phyloP scores from a whole-genome alignment of 2,329 filamentous ascomycete genomes.

The Penicillium sp. region DNA sequence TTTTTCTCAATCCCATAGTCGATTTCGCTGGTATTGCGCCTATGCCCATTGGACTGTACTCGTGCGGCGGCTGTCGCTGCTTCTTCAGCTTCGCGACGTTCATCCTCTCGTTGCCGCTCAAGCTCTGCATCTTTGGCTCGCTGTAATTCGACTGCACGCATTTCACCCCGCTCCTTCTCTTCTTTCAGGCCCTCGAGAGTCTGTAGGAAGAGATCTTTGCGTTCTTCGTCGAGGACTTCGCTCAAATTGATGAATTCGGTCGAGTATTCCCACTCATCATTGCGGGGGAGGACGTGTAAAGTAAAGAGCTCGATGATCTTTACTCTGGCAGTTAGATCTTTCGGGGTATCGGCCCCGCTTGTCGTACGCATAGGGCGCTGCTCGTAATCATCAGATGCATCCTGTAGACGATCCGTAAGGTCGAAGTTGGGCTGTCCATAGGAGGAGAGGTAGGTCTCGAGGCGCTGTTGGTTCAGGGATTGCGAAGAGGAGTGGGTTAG shows the following conservation, averaged over 20 bases:
- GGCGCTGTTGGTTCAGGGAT: slow-evolving; percentile 69
- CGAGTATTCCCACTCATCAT: slow-evolving; percentile 93
- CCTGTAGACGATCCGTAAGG: slow-evolving; percentile 54
- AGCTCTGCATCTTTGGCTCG: slow-evolving; percentile 52
- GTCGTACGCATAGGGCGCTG: slow-evolving; percentile 32
- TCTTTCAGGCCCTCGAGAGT: slow-evolving; percentile 76
- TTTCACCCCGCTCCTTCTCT: slow-evolving; percentile 66
- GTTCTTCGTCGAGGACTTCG: slow-evolving; percentile 82
- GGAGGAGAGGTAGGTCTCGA: slow-evolving; percentile 81
- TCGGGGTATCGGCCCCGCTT: slow-evolving; percentile 68
- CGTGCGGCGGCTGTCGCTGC: slow-evolving; percentile 36
- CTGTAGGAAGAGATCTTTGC: slow-evolving; percentile 77
- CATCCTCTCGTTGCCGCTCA: slow-evolving; percentile 41
- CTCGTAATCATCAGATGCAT: slow-evolving; percentile 25
- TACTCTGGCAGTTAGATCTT: slow-evolving; percentile 72
- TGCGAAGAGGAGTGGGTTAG: slow-evolving; percentile 84
- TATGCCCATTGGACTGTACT: slow-evolving; percentile 29
- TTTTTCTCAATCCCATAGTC: slow-evolving; percentile 61
- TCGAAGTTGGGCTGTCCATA: slow-evolving; percentile 65
- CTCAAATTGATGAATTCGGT: slow-evolving; percentile 80
- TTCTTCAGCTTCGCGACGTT: slow-evolving; percentile 34
- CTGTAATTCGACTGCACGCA: slow-evolving; percentile 54
- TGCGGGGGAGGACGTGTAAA: slow-evolving; percentile 83
- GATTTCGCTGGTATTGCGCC: slow-evolving; percentile 55
- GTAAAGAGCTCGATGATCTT: slow-evolving; percentile 94